Percentiles rank a stretch among this genome's conserved stretches.
Evolutionary conservation across 805 yeast genomes (phyloP).

Genomic region (Blastobotrys americana): DNA sequence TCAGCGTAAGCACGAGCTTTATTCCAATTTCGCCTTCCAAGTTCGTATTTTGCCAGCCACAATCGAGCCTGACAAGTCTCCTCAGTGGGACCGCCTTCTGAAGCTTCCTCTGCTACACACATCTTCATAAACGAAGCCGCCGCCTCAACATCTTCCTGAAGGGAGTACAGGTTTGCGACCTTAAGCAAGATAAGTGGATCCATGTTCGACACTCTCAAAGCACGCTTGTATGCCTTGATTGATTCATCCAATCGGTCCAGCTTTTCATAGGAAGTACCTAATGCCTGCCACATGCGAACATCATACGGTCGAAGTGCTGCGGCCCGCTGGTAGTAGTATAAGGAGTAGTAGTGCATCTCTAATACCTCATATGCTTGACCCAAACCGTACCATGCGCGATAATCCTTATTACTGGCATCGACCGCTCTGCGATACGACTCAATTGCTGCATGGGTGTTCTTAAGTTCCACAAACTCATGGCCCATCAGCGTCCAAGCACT

Average conservation of each 20-base stretch:
- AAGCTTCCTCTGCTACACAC: constrained; percentile 53
- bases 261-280: constrained; percentile 83
- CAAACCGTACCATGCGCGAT: constrained; percentile 95
- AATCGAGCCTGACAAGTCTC: constrained; percentile 73
- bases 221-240: constrained; percentile 73
- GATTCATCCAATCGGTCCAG: constrained; percentile 65
- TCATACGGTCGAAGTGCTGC: constrained; percentile 83
- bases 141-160: constrained; percentile 42
- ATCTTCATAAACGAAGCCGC: constrained; percentile 59
- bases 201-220: constrained; percentile 50
- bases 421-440: constrained; percentile 92
- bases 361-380: constrained; percentile 97
- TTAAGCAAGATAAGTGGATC: constrained; percentile 55
- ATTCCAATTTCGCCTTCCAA: constrained; percentile 49
- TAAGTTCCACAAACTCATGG: constrained; percentile 93
- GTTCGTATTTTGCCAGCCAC: constrained; percentile 75
- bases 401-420: constrained; percentile 81
- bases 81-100: constrained; percentile 55
- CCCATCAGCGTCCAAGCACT: constrained; percentile 99
- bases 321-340: constrained; percentile 88
- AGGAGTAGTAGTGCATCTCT: constrained; percentile 88
- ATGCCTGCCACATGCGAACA: constrained; percentile 93
- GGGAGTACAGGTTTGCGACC: constrained; percentile 61
- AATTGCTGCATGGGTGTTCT: constrained; percentile 95
- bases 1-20: constrained; percentile 68